A percentile compares a stretch with the other conserved stretches of the same genome.
phyloP scores from a whole-genome alignment of 2,329 filamentous ascomycete species.

The Colletotrichum magnum region DNA sequence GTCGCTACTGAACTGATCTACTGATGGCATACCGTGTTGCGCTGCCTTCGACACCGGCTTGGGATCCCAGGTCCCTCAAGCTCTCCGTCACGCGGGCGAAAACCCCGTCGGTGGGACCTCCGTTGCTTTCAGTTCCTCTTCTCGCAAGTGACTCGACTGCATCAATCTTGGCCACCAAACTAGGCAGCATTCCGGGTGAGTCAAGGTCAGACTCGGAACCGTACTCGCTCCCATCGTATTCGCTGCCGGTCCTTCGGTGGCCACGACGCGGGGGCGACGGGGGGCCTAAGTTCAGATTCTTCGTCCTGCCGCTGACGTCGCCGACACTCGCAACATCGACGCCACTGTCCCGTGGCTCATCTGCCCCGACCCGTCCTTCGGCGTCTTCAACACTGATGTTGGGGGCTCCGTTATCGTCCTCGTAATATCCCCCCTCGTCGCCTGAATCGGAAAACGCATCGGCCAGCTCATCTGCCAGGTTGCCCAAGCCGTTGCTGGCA shows the following conservation, averaged over 20 bases:
- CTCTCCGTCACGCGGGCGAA: constrained; percentile 77
- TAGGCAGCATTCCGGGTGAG: constrained; percentile 75
- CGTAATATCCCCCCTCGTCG: constrained; percentile 69
- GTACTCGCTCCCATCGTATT: constrained; percentile 82
- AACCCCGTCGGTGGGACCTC: constrained; percentile 75
- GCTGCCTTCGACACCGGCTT: constrained; percentile 79
- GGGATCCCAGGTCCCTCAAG: constrained; percentile 80
- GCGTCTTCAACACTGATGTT: constrained; percentile 45
- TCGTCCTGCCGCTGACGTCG: constrained; percentile 46
- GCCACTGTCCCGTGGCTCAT: constrained; percentile 57
- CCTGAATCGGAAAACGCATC: constrained; percentile 79
- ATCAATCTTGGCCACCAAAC: constrained; percentile 78
- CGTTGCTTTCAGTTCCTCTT: constrained; percentile 75
- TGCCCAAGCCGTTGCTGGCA: constrained; percentile 75
- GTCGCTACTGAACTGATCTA: background rate
- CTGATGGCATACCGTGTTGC: constrained; percentile 73
- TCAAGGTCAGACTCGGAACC: constrained; percentile 81
- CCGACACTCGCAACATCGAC: constrained; percentile 53
- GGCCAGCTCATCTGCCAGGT: constrained; percentile 85
- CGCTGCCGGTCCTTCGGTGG: constrained; percentile 68
- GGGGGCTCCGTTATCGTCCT: constrained; percentile 43
- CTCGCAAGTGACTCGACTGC: constrained; percentile 79
- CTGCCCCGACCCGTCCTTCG: constrained; percentile 44
- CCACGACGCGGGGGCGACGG: constrained; percentile 59
- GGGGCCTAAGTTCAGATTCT: constrained; percentile 59